Evolutionary conservation across 1,284 basidiomycete genomes (phyloP).

Genomic region (Trametes hirsuta): DNA sequence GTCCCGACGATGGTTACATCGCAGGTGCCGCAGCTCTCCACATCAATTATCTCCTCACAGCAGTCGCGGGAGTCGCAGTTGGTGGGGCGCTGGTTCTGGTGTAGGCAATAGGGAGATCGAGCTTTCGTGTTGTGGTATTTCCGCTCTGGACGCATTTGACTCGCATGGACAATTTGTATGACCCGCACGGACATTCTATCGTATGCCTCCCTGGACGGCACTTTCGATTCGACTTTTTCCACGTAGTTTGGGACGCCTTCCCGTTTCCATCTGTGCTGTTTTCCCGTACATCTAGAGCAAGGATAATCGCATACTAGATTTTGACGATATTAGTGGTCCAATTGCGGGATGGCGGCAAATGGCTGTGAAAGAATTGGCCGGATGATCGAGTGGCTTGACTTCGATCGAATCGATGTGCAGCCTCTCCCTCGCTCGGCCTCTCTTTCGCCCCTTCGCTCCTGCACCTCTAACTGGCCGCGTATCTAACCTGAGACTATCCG

Average conservation of each 20-base stretch:
- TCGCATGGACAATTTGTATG: constrained; percentile 26
- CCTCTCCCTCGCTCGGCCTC: not conserved
- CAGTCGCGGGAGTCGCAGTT: constrained; percentile 45
- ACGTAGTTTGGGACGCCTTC: not conserved
- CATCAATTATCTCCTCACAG: constrained; percentile 42
- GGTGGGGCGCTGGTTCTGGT: constrained; percentile 52
- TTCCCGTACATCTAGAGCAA: not conserved
- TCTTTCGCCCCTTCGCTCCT: constrained; percentile 2
- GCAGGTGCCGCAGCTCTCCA: constrained; percentile 53
- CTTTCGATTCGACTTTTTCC: not conserved
- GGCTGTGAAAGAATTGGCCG: constrained; percentile 18
- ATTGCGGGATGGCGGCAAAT: not conserved
- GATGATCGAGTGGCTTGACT: constrained; percentile 5
- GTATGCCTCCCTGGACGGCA: constrained; percentile 16
- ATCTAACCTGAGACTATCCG: not conserved
- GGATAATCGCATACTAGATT: constrained; percentile 13
- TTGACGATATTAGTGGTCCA: not conserved
- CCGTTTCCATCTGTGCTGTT: constrained; percentile 1
- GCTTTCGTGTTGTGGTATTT: constrained; percentile 1
- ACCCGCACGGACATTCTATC: constrained; percentile 24
- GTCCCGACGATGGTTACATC: constrained; percentile 66
- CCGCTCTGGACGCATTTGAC: constrained; percentile 17
- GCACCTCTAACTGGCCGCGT: not conserved
- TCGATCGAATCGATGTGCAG: constrained; percentile 18
- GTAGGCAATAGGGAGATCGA: constrained; percentile 33